Evolutionary conservation across 2,329 filamentous ascomycete species (phyloP).

Genomic region (Epichloe sylvatica): DNA sequence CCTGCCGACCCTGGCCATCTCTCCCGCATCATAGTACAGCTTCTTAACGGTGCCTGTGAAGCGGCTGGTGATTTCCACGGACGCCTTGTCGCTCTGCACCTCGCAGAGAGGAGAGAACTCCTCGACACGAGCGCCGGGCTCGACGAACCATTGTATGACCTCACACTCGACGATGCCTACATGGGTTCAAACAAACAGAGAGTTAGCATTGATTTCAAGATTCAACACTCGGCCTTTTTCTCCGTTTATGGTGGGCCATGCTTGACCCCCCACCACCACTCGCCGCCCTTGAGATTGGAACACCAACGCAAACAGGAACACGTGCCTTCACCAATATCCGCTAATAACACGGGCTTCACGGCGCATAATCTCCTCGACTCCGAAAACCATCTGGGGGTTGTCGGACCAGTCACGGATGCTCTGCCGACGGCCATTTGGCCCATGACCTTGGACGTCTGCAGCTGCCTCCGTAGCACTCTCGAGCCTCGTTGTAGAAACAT

Average conservation of each 20-base stretch:
- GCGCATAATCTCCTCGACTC: constrained; percentile 34
- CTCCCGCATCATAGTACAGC: constrained; percentile 86
- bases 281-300: neutral
- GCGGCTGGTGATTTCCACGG: constrained; percentile 81
- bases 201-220: neutral
- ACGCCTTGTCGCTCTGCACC: constrained; percentile 94
- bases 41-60: constrained; percentile 95
- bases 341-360: constrained; percentile 68
- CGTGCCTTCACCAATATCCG: constrained; percentile 74
- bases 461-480: constrained; percentile 36
- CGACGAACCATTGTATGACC: constrained; percentile 98
- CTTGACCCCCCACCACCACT: neutral
- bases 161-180: constrained; percentile 94
- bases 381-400: constrained; percentile 33
- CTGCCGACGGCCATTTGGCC: constrained; percentile 20
- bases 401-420: constrained; percentile 16
- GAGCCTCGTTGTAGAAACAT: constrained; percentile 45
- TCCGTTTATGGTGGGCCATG: neutral
- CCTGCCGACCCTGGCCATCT: constrained; percentile 92
- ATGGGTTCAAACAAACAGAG: neutral
- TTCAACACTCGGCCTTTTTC: neutral
- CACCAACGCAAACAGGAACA: no score
- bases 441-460: constrained; percentile 30
- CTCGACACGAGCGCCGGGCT: constrained; percentile 87
- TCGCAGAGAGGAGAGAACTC: constrained; percentile 97